Evolutionary conservation across 805 yeast genomes (phyloP).

Genomic region (Kluyveromyces dobzhanskii): DNA sequence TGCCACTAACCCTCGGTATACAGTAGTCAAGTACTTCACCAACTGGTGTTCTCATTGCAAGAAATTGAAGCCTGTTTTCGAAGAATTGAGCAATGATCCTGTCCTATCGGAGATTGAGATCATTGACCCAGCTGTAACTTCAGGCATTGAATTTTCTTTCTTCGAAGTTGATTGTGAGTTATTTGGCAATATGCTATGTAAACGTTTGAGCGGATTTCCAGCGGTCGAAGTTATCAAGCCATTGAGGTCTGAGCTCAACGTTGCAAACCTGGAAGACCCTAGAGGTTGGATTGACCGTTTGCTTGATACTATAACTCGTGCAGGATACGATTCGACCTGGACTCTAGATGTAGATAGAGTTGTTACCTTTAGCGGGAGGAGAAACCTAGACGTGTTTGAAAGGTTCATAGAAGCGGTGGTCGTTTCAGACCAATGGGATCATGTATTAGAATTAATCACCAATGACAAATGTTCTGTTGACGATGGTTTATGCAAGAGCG

Average conservation of each 20-base stretch:
- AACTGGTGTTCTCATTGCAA: conserved; percentile 71
- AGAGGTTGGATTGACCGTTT: conserved; percentile 5
- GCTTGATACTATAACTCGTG: background rate
- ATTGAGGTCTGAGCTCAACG: conserved; percentile 5
- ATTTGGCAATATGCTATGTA: conserved; percentile 26
- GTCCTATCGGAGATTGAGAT: conserved; percentile 10
- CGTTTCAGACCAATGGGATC: conserved; percentile 9
- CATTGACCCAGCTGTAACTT: conserved; percentile 6
- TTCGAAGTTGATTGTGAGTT: conserved; percentile 28
- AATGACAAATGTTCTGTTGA: conserved; percentile 34
- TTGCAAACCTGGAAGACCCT: background rate
- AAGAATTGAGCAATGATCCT: conserved; percentile 37
- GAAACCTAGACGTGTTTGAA: conserved; percentile 40
- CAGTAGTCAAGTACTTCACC: conserved; percentile 40
- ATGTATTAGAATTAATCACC: conserved; percentile 13
- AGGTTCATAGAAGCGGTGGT: conserved; percentile 38
- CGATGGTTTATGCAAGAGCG: conserved; percentile 25
- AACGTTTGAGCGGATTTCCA: conserved; percentile 48
- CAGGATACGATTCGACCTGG: conserved; percentile 14
- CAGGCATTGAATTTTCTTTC: conserved; percentile 17
- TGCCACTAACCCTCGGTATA: conserved; percentile 13
- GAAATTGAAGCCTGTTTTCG: conserved; percentile 46
- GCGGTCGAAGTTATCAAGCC: conserved; percentile 50
- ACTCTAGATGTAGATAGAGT: conserved; percentile 32
- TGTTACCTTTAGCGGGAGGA: conserved; percentile 46